Evolutionary conservation across 345 rosid species (phyloP).

Genomic region (Aquilaria malaccensis): DNA sequence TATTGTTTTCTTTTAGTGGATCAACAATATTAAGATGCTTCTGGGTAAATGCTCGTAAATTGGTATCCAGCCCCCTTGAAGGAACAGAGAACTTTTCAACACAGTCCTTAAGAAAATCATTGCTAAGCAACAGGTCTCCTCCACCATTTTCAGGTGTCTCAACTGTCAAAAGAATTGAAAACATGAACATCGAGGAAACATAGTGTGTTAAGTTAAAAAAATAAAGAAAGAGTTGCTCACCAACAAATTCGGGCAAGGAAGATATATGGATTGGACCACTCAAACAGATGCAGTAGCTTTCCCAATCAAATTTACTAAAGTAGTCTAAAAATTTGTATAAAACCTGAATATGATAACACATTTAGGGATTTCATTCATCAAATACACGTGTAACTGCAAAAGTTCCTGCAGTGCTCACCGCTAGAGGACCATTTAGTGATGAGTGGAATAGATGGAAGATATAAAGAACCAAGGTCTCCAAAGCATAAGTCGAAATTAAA

Average conservation of each 20-base stretch:
- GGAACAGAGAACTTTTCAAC: slow-evolving; percentile 50
- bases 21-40: slow-evolving; percentile 87
- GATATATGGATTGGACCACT: slow-evolving; percentile 65
- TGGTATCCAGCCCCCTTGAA: slow-evolving; percentile 51
- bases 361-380: not conserved
- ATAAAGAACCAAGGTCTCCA: slow-evolving; percentile 85
- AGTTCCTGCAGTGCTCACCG: slow-evolving; percentile 40
- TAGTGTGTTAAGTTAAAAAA: not conserved
- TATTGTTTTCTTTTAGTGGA: slow-evolving; percentile 75
- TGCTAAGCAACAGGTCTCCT: slow-evolving; percentile 50
- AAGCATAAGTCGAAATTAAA: slow-evolving; percentile 76
- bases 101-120: slow-evolving; percentile 59
- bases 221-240: slow-evolving; percentile 31
- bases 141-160: slow-evolving; percentile 53
- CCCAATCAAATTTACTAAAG: slow-evolving; percentile 98
- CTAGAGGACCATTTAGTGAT: slow-evolving; percentile 68
- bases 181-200: not conserved
- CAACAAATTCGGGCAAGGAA: slow-evolving; percentile 54
- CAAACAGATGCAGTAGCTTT: slow-evolving; percentile 75
- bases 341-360: slow-evolving; percentile 38
- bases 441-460: slow-evolving; percentile 73
- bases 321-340: slow-evolving; percentile 80
- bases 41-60: slow-evolving; percentile 42
- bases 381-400: not conserved
- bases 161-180: slow-evolving; percentile 27